Percentiles rank a stretch among this genome's conserved stretches.
Conservation (phyloP, 2,329 filamentous ascomycete species). For the Verticillium alfalfae region DNA sequence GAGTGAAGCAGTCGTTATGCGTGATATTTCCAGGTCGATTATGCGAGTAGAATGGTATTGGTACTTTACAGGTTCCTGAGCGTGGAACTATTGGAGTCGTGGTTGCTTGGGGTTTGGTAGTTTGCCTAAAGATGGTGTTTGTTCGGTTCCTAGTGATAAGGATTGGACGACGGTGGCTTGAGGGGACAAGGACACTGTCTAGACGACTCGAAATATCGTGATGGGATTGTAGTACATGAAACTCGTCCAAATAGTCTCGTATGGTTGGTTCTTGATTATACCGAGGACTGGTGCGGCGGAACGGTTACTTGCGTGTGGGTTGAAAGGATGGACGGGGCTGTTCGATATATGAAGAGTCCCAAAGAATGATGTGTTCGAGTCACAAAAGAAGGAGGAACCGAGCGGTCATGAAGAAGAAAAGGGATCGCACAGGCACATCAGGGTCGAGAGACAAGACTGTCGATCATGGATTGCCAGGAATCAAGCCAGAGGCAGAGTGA, state of each 20-base stretch:
- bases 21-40: neutral
- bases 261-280: slow-evolving; percentile 9
- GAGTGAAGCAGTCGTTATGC: slow-evolving; percentile 11
- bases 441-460: slow-evolving; percentile 26
- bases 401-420: slow-evolving; percentile 41
- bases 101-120: slow-evolving; percentile 4
- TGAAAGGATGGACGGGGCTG: slow-evolving; percentile 39
- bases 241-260: neutral
- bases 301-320: slow-evolving; percentile 10
- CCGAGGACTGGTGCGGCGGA: neutral
- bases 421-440: slow-evolving; percentile 29
- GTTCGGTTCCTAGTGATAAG: slow-evolving; percentile 26
- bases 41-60: slow-evolving; percentile 18
- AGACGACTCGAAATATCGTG: slow-evolving; percentile 17
- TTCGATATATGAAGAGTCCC: slow-evolving; percentile 27
- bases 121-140: slow-evolving; percentile 21
- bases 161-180: slow-evolving; percentile 39
- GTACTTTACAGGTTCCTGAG: slow-evolving; percentile 3
- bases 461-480: slow-evolving; percentile 31
- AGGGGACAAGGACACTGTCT: slow-evolving; percentile 12
- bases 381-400: slow-evolving; percentile 45
- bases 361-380: slow-evolving; percentile 33
- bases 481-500: slow-evolving; percentile 19
- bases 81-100: neutral
- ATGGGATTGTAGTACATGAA: slow-evolving; percentile 14